Conservation (phyloP, 2,329 filamentous ascomycete genomes). For the Aspergillus sp. region DNA sequence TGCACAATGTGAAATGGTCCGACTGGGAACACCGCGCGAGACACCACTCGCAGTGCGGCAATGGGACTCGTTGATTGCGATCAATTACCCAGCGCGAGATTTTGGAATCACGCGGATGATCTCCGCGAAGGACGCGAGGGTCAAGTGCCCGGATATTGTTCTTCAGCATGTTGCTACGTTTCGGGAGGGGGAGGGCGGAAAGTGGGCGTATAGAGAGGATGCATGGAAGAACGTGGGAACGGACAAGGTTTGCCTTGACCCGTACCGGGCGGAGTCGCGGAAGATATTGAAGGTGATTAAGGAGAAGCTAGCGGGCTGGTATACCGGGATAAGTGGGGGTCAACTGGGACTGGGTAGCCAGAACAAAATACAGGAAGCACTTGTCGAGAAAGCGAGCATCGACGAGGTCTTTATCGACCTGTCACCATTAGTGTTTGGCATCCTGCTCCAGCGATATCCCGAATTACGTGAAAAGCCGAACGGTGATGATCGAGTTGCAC, state of each 20-base stretch:
- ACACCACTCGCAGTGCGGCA: conserved; percentile 90
- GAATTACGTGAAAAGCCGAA: conserved; percentile 64
- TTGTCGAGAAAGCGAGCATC: conserved; percentile 88
- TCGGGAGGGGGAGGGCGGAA: conserved; percentile 79
- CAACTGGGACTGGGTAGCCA: conserved; percentile 9
- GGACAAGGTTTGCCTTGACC: conserved; percentile 92
- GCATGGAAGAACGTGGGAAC: conserved; percentile 75
- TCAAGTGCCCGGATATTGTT: conserved; percentile 79
- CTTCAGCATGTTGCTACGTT: conserved; percentile 94
- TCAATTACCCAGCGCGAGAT: conserved; percentile 88
- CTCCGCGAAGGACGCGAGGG: conserved; percentile 76
- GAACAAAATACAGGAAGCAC: conserved; percentile 40
- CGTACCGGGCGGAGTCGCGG: conserved; percentile 81
- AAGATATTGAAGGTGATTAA: conserved; percentile 79
- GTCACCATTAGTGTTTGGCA: conserved; percentile 75
- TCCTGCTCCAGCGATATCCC: conserved; percentile 73
- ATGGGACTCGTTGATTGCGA: conserved; percentile 91
- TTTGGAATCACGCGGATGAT: conserved; percentile 80
- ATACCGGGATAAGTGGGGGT: conserved; percentile 20
- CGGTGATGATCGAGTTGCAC: conserved; percentile 50
- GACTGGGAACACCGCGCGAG: conserved; percentile 71
- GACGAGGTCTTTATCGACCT: conserved; percentile 96
- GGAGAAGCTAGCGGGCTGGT: conserved; percentile 60
- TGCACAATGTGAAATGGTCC: conserved; percentile 91
- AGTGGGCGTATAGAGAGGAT: conserved; percentile 87